Percentiles rank a stretch among this genome's conserved stretches.
These are phyloP conservation scores for Aurifilum marmelostoma DNA, from an alignment of 2,329 filamentous ascomycete species.

Conservation along the genomic window DNA sequence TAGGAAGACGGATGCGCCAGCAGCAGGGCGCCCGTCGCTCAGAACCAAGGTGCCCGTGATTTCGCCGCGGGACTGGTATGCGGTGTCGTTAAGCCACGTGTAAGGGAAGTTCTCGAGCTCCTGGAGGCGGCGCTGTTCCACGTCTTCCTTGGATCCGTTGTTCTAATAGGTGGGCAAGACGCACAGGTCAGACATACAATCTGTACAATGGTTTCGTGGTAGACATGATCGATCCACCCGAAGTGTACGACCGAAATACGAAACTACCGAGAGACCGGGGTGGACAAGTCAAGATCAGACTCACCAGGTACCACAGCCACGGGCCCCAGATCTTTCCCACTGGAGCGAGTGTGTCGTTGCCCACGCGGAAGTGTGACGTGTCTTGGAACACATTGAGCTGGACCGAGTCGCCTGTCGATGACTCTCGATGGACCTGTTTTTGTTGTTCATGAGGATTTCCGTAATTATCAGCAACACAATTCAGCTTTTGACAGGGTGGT, in stretches of 20 bases:
- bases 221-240: background rate
- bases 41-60: constrained; percentile 49
- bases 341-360: constrained; percentile 40
- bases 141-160: constrained; percentile 50
- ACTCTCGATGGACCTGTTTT: constrained; percentile 50
- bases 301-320: constrained; percentile 46
- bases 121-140: constrained; percentile 40
- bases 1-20: constrained; percentile 53
- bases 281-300: constrained; percentile 7
- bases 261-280: background rate
- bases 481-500: too few relatives aligned
- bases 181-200: background rate
- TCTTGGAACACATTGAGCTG: constrained; percentile 60
- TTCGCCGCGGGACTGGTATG: constrained; percentile 53
- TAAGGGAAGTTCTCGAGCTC: constrained; percentile 53
- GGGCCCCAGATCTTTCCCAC: constrained; percentile 49
- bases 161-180: constrained; percentile 38
- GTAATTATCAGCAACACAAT: too few relatives aligned
- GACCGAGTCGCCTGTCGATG: constrained; percentile 52
- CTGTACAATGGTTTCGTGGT: background rate
- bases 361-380: constrained; percentile 47
- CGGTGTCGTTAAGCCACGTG: constrained; percentile 48
- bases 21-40: constrained; percentile 51
- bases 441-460: too few relatives aligned
- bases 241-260: background rate